Percentiles rank a stretch among this genome's conserved stretches.
phyloP scores from a whole-genome alignment of 2,329 filamentous ascomycete genomes.

The Aspergillus sclerotialis region DNA sequence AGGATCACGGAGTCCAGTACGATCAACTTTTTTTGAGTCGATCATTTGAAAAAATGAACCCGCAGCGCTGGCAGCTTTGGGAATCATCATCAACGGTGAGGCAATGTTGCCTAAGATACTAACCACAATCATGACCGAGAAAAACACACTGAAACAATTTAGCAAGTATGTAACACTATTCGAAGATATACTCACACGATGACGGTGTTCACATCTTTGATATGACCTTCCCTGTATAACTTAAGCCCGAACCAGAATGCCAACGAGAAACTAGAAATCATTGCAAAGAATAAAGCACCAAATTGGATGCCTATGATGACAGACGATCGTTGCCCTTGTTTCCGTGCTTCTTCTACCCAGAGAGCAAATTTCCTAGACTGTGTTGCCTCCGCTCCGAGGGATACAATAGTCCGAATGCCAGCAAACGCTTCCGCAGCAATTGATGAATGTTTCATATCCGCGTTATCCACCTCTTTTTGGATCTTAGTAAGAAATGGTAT shows the following conservation, averaged over 20 bases:
- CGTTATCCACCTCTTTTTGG: conserved; percentile 29
- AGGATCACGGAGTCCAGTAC: conserved; percentile 39
- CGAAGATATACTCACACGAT: conserved; percentile 21
- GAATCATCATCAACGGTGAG: conserved; percentile 22
- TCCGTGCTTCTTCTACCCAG: conserved; percentile 32
- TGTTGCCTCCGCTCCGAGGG: conserved; percentile 35
- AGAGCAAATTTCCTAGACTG: conserved; percentile 29
- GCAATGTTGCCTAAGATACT: conserved; percentile 12
- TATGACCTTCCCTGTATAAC: conserved; percentile 26
- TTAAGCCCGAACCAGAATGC: conserved; percentile 34
- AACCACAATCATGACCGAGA: conserved; percentile 8
- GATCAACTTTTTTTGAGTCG: conserved; percentile 16
- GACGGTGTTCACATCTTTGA: conserved; percentile 28
- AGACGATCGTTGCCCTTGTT: conserved; percentile 22
- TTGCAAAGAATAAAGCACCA: conserved; percentile 27
- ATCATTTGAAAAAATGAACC: conserved; percentile 25
- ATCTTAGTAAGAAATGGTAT: conserved; percentile 27
- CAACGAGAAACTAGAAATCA: conserved; percentile 29
- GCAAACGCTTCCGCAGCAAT: conserved; percentile 37
- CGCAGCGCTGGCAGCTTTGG: conserved; percentile 18
- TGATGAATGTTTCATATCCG: conserved; percentile 29
- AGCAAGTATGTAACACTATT: background rate
- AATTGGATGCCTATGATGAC: conserved; percentile 25
- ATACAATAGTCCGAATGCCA: conserved; percentile 39
- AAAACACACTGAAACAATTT: conserved; percentile 8